phyloP scores from a whole-genome alignment of 306 rosid species.

The Inga leiocalycina region DNA sequence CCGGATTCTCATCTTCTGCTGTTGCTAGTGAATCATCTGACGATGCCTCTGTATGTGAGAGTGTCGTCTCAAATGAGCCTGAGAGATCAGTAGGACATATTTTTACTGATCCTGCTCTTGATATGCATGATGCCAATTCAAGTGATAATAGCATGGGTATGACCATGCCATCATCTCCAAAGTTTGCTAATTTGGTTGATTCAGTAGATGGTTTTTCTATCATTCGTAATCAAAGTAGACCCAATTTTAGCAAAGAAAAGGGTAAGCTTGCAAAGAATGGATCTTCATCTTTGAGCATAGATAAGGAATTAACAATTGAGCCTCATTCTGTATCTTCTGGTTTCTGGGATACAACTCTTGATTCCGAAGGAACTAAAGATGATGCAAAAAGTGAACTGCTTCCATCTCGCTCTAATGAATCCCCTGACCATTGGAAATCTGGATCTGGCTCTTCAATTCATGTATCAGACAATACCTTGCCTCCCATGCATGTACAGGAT shows the following conservation, averaged over 20 bases:
- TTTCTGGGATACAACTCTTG: constrained; percentile 69
- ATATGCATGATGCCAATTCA: constrained; percentile 39
- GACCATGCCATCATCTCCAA: constrained; percentile 68
- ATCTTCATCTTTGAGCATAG: constrained; percentile 31
- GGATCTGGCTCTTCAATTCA: constrained; percentile 44
- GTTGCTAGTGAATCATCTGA: constrained; percentile 62
- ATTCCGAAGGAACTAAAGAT: constrained; percentile 34
- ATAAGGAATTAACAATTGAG: constrained; percentile 42
- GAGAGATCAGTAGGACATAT: constrained; percentile 58
- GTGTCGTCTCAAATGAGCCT: constrained; percentile 57
- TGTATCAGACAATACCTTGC: constrained; percentile 46
- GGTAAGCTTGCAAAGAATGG: constrained; percentile 31
- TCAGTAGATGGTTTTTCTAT: constrained; percentile 55
- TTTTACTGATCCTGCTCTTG: constrained; percentile 48
- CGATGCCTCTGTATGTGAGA: constrained; percentile 76
- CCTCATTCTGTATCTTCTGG: constrained; percentile 52
- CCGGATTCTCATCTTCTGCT: constrained; percentile 77
- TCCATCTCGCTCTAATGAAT: constrained; percentile 36
- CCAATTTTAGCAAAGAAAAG: constrained; percentile 44
- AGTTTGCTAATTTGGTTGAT: constrained; percentile 74
- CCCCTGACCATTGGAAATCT: constrained; percentile 35
- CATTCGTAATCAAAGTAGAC: constrained; percentile 39
- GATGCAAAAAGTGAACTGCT: constrained; percentile 31
- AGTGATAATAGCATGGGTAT: constrained; percentile 36
- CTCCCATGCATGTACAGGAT: constrained; percentile 43